Conservation (phyloP, 495 filamentous ascomycete genomes). For the Aspergillus coremiiformis region DNA sequence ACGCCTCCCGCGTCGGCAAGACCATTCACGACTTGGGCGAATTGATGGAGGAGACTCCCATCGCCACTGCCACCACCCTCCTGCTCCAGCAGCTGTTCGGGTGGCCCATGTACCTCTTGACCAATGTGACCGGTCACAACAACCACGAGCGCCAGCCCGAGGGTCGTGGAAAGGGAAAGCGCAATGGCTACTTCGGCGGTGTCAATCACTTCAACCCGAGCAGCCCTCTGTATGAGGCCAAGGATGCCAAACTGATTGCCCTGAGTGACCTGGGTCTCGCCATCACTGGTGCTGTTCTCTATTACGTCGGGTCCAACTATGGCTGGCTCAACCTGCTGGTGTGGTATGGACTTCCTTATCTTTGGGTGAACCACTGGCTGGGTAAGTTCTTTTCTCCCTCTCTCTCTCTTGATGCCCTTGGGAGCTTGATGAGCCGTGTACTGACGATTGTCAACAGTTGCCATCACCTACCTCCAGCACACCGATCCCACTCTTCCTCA, state of each 20-base stretch:
- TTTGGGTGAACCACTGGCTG: constrained; percentile 97
- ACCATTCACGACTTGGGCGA: constrained; percentile 73
- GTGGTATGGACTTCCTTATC: constrained; percentile 91
- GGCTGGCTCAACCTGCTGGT: constrained; percentile 81
- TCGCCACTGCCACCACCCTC: constrained; percentile 64
- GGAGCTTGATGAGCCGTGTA: background rate
- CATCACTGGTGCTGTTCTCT: constrained; percentile 49
- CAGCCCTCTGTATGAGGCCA: constrained; percentile 86
- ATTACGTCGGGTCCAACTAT: constrained; percentile 58
- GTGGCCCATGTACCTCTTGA: constrained; percentile 74
- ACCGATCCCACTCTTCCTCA: constrained; percentile 53
- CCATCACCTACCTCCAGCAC: constrained; percentile 57
- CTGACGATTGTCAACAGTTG: constrained; percentile 29
- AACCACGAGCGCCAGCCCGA: constrained; percentile 78
- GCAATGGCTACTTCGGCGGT: constrained; percentile 67
- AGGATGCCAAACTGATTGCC: constrained; percentile 74
- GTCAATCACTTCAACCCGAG: constrained; percentile 92
- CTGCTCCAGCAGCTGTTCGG: constrained; percentile 81
- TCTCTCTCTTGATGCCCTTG: background rate
- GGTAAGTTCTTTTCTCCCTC: constrained; percentile 45
- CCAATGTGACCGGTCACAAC: constrained; percentile 93
- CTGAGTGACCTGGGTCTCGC: constrained; percentile 76
- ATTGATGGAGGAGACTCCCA: constrained; percentile 89
- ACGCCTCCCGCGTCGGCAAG: constrained; percentile 61
- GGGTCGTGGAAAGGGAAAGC: constrained; percentile 83